These are phyloP conservation scores for Bipolaris oryzae DNA, from an alignment of 2,329 filamentous ascomycete genomes.

Conservation along the genomic window DNA sequence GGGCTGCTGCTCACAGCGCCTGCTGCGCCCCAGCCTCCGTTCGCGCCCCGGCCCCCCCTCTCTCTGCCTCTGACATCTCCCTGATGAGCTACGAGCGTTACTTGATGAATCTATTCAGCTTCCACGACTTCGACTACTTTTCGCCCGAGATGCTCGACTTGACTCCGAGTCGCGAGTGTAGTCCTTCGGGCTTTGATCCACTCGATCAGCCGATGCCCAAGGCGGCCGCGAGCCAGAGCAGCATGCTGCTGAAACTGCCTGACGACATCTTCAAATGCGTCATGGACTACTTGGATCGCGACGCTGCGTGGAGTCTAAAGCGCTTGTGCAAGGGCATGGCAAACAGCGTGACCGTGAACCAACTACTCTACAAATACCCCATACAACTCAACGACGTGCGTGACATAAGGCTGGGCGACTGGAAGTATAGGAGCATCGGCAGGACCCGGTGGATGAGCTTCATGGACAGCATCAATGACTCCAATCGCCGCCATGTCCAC, in stretches of 20 bases:
- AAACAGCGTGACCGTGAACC: constrained; percentile 36
- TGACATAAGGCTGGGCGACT: constrained; percentile 42
- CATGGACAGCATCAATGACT: constrained; percentile 40
- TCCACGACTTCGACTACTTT: constrained; percentile 31
- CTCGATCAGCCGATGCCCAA: constrained; percentile 23
- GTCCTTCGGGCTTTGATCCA: constrained; percentile 30
- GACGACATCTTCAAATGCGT: constrained; percentile 48
- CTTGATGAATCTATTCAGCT: constrained; percentile 25
- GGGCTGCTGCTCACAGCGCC: neutral
- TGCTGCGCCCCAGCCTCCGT: constrained; percentile 9
- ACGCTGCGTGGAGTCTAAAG: constrained; percentile 44
- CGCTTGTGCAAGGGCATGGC: constrained; percentile 41
- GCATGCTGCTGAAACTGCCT: constrained; percentile 40
- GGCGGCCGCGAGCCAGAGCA: constrained; percentile 24
- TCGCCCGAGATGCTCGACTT: constrained; percentile 26
- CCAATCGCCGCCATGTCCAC: constrained; percentile 40
- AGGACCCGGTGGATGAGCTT: constrained; percentile 40
- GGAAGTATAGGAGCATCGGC: constrained; percentile 41
- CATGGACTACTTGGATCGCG: constrained; percentile 43
- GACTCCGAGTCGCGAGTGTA: constrained; percentile 31
- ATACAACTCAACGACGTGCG: constrained; percentile 39
- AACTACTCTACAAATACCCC: constrained; percentile 43
- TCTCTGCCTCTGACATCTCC: constrained; percentile 1
- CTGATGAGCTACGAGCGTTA: constrained; percentile 18
- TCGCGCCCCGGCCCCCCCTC: neutral